These are phyloP conservation scores for Leccinellum rugosiceps DNA, from an alignment of 768 basidiomycete genomes.

Conservation along the genomic window DNA sequence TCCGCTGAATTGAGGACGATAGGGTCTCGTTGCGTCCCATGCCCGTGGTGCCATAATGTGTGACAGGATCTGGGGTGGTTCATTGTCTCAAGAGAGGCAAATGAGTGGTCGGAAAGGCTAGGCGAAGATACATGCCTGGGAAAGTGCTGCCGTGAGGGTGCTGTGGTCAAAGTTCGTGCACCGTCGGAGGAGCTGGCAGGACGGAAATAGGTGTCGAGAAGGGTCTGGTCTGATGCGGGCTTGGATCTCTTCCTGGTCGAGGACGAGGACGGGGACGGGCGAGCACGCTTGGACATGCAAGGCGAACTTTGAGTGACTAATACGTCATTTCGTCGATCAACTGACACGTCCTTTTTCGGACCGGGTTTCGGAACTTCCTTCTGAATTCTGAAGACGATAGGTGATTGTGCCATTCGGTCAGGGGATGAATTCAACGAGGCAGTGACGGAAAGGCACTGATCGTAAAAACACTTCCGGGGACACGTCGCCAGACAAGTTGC, in stretches of 20 bases:
- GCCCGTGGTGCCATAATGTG: constrained; percentile 21
- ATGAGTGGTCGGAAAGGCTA: constrained; percentile 14
- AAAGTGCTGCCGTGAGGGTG: constrained; percentile 15
- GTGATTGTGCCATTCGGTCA: neutral
- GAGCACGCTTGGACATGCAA: constrained; percentile 19
- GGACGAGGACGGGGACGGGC: constrained; percentile 6
- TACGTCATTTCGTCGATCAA: constrained; percentile 31
- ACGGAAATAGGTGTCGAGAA: constrained; percentile 30
- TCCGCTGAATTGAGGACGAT: constrained; percentile 25
- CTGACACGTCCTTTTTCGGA: constrained; percentile 20
- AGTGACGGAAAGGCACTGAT: constrained; percentile 3
- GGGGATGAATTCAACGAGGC: neutral
- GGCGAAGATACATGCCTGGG: constrained; percentile 10
- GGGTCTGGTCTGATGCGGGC: constrained; percentile 13
- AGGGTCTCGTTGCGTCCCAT: constrained; percentile 23
- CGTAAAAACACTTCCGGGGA: neutral
- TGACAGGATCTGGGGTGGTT: neutral
- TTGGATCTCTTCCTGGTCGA: constrained; percentile 23
- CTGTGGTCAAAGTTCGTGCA: neutral
- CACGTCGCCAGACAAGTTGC: neutral
- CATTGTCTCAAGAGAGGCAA: constrained; percentile 11
- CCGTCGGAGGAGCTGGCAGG: constrained; percentile 7
- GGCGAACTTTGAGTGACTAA: constrained; percentile 11
- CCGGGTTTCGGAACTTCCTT: neutral
- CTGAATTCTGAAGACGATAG: neutral